Base-by-base conservation (phyloP, 176 grass and related monocot genomes). In the Avena atlantica region DNA sequence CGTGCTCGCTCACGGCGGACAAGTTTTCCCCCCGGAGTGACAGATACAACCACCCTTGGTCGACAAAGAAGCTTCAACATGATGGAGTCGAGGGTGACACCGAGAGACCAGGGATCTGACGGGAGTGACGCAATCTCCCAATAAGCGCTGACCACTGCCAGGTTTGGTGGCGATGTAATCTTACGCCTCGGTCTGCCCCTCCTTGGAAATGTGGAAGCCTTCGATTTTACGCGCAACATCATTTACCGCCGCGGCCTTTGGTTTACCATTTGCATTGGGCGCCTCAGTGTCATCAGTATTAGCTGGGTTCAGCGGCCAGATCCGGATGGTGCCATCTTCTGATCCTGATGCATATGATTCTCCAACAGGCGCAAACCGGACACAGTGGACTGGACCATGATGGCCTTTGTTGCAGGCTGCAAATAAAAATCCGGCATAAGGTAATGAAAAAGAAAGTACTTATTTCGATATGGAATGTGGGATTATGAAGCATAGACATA, bases 281-380 rank as follows among this genome's bases (percentile, higher is more conserved):
- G 48, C 71, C 68, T 94, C 93, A 4, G 74, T 81, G 31, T 96
- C 94, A 50, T 99, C 94, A 74, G 87, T 21, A 21, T 85, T 88
- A 19, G 88, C 68, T 2, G 89, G 87, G 74, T 81, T 89, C 74
- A 91, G 62, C 49, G 96, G 94, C 97, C 97, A 99, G 79, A 99
- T 97, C 49, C 97, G 87, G 65, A 99, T 93, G 49, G 97, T 99
- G 48, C 97, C 97, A 29, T 99, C 97, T 83, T 99, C 97, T 10
- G 97, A 99, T 49, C 97, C 97, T 21, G 97, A 99, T 50, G 97
- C 92, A 65, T 96, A 99, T 65, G 97, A 99, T 76, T 99, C 97
- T 10, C 94, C 92, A 29, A 84, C 85, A 75, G 97, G 97, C 17
- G 97, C 92, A 4, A 99, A 97, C 29, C 97, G 90, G 57, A 99